Base-by-base conservation (phyloP, 139 green algal genomes). In the Diplosphaera chodatii region DNA sequence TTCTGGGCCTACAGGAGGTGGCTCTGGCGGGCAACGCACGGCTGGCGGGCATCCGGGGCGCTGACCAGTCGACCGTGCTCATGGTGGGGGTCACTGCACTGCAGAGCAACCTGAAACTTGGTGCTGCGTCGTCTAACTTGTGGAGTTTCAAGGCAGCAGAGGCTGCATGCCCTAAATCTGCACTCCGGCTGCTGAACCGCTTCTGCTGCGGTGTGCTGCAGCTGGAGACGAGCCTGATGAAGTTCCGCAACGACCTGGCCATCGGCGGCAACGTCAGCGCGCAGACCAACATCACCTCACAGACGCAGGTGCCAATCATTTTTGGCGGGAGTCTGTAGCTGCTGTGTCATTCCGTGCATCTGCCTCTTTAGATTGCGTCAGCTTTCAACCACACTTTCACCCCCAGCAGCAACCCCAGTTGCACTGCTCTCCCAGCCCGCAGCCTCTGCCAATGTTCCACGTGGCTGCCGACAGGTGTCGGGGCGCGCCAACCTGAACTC, bases 191-290 rank as follows among this genome's bases (percentile, higher is more conserved):
- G 18, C 37, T 8, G 8, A 8, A 48, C 37, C 37, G 13, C 37
- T 13, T 13, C 13, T 48, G 37, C 13, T 48, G 8, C 37, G 13
- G 13, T 21, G 10, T 25, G 13, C 48, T 59, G 48, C 48, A 59
- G 48, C 48, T 59, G 48, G 48, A 59, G 48, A 18, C 48, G 48
- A 59, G 48, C 48, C 48, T 59, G 29, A 88, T 94, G 77, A 77
- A 85, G 63, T 91, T 89, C 85, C 48, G 75, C 28, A 72, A 78
- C 31, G 88, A 94, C 62, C 31, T 83, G 30, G 78, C 80, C 20
- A 68, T 90, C 15, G 88, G 80, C 69, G 87, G 78, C 55, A 94
- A 94, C 70, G 63, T 85, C 27, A 70, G 74, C 56, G 69, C 68
- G 33, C 82, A 90, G 66, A 80, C 87, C 29, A 28, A 63, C 40